Conservation (phyloP, 371 early-diverging fungal genomes). For the Apophysomyces elegans region DNA sequence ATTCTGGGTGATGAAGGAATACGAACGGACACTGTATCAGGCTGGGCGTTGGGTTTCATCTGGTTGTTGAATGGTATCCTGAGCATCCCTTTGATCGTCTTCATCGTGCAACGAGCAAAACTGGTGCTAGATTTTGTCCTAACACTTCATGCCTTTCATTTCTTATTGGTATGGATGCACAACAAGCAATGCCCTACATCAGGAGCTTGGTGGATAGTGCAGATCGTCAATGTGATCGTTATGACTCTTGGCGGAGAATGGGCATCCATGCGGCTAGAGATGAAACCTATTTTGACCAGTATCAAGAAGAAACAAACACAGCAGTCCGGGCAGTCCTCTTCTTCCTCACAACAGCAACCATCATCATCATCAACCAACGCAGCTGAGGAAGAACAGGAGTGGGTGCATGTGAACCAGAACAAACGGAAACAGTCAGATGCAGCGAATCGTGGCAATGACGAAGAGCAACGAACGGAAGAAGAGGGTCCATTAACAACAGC, state of each 20-base stretch:
- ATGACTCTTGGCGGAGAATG: slow-evolving; percentile 83
- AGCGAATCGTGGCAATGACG: slow-evolving; percentile 12
- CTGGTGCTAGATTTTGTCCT: slow-evolving; percentile 82
- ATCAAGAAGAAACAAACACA: slow-evolving; percentile 19
- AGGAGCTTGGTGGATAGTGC: slow-evolving; percentile 74
- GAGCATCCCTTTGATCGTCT: slow-evolving; percentile 57
- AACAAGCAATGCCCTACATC: slow-evolving; percentile 62
- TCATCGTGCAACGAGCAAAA: slow-evolving; percentile 79
- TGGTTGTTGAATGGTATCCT: slow-evolving; percentile 64
- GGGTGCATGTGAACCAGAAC: slow-evolving; percentile 7
- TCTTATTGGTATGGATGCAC: slow-evolving; percentile 64
- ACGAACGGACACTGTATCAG: slow-evolving; percentile 71
- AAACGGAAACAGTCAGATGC: slow-evolving; percentile 25
- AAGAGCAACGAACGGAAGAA: slow-evolving; percentile 19
- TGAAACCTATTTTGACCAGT: slow-evolving; percentile 77
- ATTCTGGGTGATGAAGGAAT: slow-evolving; percentile 67
- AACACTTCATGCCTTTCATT: slow-evolving; percentile 76
- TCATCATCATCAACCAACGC: slow-evolving; percentile 14
- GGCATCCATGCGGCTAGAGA: slow-evolving; percentile 81
- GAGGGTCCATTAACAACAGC: slow-evolving; percentile 40
- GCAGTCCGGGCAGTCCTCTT: not conserved
- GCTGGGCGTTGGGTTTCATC: slow-evolving; percentile 74
- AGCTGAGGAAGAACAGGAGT: slow-evolving; percentile 15
- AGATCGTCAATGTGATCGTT: slow-evolving; percentile 54
- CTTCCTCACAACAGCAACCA: slow-evolving; percentile 14